These are phyloP conservation scores for Fraxinus xanthoxyloides DNA, from an alignment of 305 asterid genomes.

Conservation along the genomic window DNA sequence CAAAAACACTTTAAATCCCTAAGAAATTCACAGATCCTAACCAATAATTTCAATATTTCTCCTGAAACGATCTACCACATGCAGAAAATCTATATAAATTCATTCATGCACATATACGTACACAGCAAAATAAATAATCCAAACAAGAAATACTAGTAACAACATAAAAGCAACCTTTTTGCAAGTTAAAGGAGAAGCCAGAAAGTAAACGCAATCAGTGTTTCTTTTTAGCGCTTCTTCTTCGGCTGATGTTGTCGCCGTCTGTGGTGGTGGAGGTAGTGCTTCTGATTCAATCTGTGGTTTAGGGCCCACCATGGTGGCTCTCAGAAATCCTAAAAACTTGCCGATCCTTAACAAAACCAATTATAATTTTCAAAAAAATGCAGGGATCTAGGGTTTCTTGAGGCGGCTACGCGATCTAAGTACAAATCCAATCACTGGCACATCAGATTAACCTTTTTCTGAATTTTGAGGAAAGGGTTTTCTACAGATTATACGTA, in stretches of 20 bases:
- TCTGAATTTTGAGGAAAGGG: not conserved
- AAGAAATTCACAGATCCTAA: not conserved
- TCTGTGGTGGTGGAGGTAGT: not conserved
- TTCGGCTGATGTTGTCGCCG: constrained; percentile 37
- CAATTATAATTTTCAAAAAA: not conserved
- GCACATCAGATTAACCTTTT: not conserved
- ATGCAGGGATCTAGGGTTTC: not conserved
- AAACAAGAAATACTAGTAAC: not conserved
- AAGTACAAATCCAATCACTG: not conserved
- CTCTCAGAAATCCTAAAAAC: not conserved
- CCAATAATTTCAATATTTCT: not conserved
- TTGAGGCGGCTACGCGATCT: not conserved
- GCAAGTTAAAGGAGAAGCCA: constrained; percentile 93
- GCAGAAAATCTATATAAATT: not conserved
- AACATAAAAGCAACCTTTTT: constrained; percentile 52
- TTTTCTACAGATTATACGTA: not conserved
- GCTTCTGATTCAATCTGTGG: not conserved
- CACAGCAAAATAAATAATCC: not conserved
- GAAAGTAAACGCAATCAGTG: constrained; percentile 93
- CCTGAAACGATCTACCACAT: not conserved
- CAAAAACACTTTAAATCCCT: not conserved
- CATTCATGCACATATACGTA: not conserved
- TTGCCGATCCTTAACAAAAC: not conserved
- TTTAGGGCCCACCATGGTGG: not conserved
- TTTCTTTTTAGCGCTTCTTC: constrained; percentile 78